A percentile compares a stretch with the other conserved stretches of the same genome.
Evolutionary conservation across 1,284 basidiomycete species (phyloP).

Genomic region (Prillingera fragicola): DNA sequence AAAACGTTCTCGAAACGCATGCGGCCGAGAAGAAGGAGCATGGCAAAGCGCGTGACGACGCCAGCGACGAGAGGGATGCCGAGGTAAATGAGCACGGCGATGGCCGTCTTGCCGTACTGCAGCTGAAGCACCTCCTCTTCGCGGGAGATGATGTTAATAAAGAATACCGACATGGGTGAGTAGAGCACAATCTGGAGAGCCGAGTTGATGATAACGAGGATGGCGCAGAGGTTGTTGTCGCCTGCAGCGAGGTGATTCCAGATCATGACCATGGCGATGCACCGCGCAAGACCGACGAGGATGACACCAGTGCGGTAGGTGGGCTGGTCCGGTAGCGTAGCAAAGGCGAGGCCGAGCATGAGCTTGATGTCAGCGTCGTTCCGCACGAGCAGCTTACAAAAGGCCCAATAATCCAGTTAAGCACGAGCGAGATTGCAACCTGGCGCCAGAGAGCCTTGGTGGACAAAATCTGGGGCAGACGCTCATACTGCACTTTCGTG

Average conservation of each 20-base stretch:
- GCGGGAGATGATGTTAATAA: constrained; percentile 65
- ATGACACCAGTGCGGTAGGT: constrained; percentile 54
- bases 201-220: constrained; percentile 56
- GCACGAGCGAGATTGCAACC: constrained; percentile 61
- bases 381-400: constrained; percentile 48
- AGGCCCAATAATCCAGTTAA: constrained; percentile 80
- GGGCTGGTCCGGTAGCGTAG: constrained; percentile 70
- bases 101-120: constrained; percentile 63
- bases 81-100: constrained; percentile 66
- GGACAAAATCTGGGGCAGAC: constrained; percentile 58
- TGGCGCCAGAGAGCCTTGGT: constrained; percentile 63
- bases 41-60: constrained; percentile 59
- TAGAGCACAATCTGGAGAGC: constrained; percentile 71
- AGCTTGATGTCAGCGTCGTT: constrained; percentile 39
- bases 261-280: constrained; percentile 72
- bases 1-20: constrained; percentile 57
- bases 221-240: constrained; percentile 70
- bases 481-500: constrained; percentile 66
- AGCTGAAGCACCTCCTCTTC: constrained; percentile 53
- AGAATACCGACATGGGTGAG: constrained; percentile 68
- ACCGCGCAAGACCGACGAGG: constrained; percentile 57
- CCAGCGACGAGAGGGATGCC: constrained; percentile 66
- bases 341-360: constrained; percentile 81
- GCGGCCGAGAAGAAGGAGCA: constrained; percentile 53
- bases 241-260: constrained; percentile 77